These are phyloP conservation scores for Trematosphaeria pertusa DNA, from an alignment of 2,329 filamentous ascomycete species.

Conservation along the genomic window DNA sequence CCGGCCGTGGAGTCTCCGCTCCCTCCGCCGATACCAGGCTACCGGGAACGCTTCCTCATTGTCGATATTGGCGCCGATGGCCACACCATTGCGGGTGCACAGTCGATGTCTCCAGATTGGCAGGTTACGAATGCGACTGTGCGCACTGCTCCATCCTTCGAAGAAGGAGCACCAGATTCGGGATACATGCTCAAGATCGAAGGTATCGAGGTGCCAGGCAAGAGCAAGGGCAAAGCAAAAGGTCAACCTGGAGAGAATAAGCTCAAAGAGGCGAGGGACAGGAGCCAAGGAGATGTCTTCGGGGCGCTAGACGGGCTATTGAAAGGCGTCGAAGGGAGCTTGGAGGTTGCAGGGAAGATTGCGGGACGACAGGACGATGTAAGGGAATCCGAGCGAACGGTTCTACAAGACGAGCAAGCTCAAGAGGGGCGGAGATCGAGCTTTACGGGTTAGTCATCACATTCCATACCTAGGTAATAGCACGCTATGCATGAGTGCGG, in stretches of 20 bases:
- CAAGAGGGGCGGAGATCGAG: slow-evolving; percentile 10
- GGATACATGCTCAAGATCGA: slow-evolving; percentile 69
- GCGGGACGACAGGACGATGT: slow-evolving; percentile 26
- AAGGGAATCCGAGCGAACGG: slow-evolving; percentile 14
- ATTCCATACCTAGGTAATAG: no score
- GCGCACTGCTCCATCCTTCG: slow-evolving; percentile 68
- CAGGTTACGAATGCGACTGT: slow-evolving; percentile 65
- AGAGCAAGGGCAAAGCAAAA: slow-evolving; percentile 41
- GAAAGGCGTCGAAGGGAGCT: slow-evolving; percentile 42
- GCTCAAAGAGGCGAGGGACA: slow-evolving; percentile 38
- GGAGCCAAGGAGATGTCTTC: slow-evolving; percentile 43
- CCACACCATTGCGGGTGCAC: slow-evolving; percentile 68
- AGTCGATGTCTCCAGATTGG: slow-evolving; percentile 78
- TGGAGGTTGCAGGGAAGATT: slow-evolving; percentile 46
- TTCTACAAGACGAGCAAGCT: slow-evolving; percentile 9
- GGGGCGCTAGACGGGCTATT: slow-evolving; percentile 46
- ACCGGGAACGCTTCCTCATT: slow-evolving; percentile 64
- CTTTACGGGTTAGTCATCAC: neutral
- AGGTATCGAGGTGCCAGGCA: slow-evolving; percentile 53
- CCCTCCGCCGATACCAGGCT: slow-evolving; percentile 54
- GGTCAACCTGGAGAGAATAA: slow-evolving; percentile 35
- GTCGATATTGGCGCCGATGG: slow-evolving; percentile 59
- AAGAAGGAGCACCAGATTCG: slow-evolving; percentile 52
- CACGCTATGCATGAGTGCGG: no score
- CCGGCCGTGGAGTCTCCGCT: slow-evolving; percentile 48